Percentiles rank a stretch among this genome's conserved stretches.
These are phyloP conservation scores for Exophiala sp. DNA, from an alignment of 2,329 filamentous ascomycete species.

Conservation along the genomic window DNA sequence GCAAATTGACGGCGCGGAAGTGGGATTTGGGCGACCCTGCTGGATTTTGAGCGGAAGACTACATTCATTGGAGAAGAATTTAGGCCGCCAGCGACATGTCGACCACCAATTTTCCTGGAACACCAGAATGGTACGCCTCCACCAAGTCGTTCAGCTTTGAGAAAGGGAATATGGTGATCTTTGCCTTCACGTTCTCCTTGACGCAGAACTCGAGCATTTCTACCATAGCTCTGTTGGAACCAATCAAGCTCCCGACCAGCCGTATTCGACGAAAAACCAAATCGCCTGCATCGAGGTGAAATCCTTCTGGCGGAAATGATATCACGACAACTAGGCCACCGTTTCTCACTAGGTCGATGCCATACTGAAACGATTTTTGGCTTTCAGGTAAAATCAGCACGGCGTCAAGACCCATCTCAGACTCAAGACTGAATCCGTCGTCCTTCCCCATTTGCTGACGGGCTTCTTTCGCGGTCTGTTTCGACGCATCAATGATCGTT, in stretches of 20 bases:
- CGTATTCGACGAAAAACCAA: conserved; percentile 33
- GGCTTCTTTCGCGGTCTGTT: conserved; percentile 33
- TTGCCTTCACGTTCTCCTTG: no score
- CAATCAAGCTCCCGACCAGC: background rate
- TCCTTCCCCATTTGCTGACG: conserved; percentile 28
- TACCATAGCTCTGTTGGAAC: conserved; percentile 31
- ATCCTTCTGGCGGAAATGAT: conserved; percentile 26
- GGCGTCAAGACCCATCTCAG: conserved; percentile 46
- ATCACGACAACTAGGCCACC: conserved; percentile 34
- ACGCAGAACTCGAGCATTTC: no score
- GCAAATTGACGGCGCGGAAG: conserved; percentile 46
- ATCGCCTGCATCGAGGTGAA: conserved; percentile 13
- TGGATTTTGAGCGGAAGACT: conserved; percentile 28
- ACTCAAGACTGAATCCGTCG: conserved; percentile 8
- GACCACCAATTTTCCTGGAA: no score
- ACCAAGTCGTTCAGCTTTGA: background rate
- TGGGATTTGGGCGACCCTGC: conserved; percentile 46
- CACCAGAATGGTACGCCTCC: no score
- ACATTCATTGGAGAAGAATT: background rate
- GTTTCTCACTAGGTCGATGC: conserved; percentile 31
- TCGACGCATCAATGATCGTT: conserved; percentile 40
- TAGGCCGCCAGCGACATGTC: no score
- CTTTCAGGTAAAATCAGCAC: conserved; percentile 41
- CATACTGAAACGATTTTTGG: conserved; percentile 36
- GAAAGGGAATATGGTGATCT: background rate